Evolutionary conservation across 2,329 filamentous ascomycete species (phyloP).

Genomic region (Xylaria sp.): DNA sequence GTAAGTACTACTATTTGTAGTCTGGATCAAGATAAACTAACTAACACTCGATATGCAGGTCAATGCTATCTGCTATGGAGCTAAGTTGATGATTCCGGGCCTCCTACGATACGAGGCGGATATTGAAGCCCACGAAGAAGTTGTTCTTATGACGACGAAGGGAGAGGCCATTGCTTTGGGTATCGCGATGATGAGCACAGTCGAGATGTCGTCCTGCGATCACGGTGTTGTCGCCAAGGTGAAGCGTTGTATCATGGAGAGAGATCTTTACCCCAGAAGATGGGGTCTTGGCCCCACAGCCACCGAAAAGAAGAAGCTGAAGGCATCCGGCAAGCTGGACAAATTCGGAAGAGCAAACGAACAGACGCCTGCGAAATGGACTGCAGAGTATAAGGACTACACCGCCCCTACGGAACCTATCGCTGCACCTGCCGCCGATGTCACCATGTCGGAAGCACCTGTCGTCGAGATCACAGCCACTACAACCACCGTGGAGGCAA

Average conservation of each 20-base stretch:
- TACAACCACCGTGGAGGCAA: conserved; percentile 52
- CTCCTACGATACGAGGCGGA: conserved; percentile 89
- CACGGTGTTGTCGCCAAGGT: conserved; percentile 98
- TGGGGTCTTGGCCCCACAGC: conserved; percentile 97
- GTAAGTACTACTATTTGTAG: conserved; percentile 15
- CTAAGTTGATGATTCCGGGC: conserved; percentile 98
- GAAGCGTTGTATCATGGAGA: conserved; percentile 99
- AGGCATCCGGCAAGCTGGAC: conserved; percentile 96
- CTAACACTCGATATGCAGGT: conserved; percentile 27
- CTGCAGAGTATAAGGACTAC: conserved; percentile 91
- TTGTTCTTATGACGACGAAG: conserved; percentile 98
- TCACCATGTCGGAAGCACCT: conserved; percentile 56
- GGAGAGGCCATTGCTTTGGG: conserved; percentile 97
- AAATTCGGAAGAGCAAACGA: conserved; percentile 96
- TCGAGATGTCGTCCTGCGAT: conserved; percentile 95
- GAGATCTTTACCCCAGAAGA: conserved; percentile 93
- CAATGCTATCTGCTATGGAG: conserved; percentile 98
- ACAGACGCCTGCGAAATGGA: conserved; percentile 93
- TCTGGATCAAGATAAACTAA: not conserved
- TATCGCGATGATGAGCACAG: conserved; percentile 97
- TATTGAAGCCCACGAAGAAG: conserved; percentile 95
- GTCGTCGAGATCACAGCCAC: conserved; percentile 51
- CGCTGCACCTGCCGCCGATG: conserved; percentile 52
- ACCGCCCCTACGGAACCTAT: conserved; percentile 60
- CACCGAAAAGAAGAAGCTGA: conserved; percentile 99